These are phyloP conservation scores for Fusarium siculi DNA, from an alignment of 2,329 filamentous ascomycete genomes.

Conservation along the genomic window DNA sequence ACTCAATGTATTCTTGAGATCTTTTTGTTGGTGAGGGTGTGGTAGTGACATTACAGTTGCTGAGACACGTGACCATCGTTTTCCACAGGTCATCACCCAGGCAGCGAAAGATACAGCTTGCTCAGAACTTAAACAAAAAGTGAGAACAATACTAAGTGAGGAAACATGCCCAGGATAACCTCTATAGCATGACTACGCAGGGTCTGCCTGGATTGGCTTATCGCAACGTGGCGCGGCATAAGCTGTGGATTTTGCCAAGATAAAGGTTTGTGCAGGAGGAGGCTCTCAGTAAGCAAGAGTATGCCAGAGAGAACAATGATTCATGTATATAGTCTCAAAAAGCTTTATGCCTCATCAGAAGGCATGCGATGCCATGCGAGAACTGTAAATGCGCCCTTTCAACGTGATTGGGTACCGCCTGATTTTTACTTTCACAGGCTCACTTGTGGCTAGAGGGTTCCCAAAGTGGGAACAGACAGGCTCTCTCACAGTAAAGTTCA, in stretches of 20 bases:
- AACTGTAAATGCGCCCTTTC: accelerated
- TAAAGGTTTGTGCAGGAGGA: neutral
- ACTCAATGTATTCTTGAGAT: neutral
- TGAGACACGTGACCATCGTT: neutral
- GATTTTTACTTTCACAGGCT: neutral
- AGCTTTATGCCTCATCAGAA: accelerated
- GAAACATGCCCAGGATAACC: accelerated
- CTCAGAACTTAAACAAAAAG: neutral
- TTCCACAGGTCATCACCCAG: neutral
- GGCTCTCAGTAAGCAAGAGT: neutral
- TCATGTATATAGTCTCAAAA: neutral
- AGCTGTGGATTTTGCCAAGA: neutral
- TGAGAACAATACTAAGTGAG: neutral
- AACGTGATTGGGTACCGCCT: neutral
- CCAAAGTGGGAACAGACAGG: neutral
- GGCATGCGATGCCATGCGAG: neutral
- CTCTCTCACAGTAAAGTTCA: neutral
- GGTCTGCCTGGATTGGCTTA: accelerated
- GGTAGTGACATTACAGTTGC: neutral
- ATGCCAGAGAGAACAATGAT: too few species aligned
- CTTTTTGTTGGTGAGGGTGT: neutral
- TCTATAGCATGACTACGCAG: accelerated
- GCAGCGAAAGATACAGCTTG: neutral
- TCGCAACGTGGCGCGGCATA: neutral
- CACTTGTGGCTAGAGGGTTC: neutral